A percentile compares a stretch with the other conserved stretches of the same genome.
phyloP scores from a whole-genome alignment of 2,329 filamentous ascomycete species.

The Penicillium sp. region DNA sequence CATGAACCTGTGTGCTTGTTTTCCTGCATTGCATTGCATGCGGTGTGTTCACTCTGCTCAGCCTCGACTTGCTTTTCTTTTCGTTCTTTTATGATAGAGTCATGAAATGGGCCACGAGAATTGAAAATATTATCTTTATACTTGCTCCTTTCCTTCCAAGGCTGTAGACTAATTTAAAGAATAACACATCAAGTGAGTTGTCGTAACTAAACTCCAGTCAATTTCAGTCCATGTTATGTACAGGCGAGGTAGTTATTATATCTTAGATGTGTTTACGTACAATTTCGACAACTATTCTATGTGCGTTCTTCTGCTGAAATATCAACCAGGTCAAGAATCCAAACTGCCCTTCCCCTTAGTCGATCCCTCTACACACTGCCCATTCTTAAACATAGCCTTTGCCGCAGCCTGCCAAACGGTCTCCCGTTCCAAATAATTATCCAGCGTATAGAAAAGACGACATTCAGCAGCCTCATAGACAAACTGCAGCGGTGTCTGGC shows the following conservation, averaged over 20 bases:
- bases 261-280: background rate
- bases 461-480: conserved; percentile 61
- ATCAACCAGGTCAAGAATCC: conserved; percentile 9
- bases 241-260: background rate
- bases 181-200: too few species aligned
- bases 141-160: background rate
- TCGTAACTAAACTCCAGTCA: background rate
- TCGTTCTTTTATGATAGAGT: conserved; percentile 35
- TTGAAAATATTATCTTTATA: conserved; percentile 23
- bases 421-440: conserved; percentile 52
- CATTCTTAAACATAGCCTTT: conserved; percentile 22
- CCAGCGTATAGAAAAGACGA: conserved; percentile 57
- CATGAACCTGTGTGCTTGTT: conserved; percentile 27
- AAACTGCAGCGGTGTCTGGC: conserved; percentile 56
- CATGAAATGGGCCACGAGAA: conserved; percentile 35
- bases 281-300: conserved; percentile 1
- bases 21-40: conserved; percentile 26
- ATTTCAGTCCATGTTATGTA: background rate
- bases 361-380: conserved; percentile 24
- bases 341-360: conserved; percentile 23
- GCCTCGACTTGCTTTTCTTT: conserved; percentile 27
- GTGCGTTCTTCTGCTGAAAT: background rate
- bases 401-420: conserved; percentile 52
- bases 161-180: background rate
- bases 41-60: conserved; percentile 31